phyloP scores from a whole-genome alignment of 2,329 filamentous ascomycete species.

The Talaromyces sp. region DNA sequence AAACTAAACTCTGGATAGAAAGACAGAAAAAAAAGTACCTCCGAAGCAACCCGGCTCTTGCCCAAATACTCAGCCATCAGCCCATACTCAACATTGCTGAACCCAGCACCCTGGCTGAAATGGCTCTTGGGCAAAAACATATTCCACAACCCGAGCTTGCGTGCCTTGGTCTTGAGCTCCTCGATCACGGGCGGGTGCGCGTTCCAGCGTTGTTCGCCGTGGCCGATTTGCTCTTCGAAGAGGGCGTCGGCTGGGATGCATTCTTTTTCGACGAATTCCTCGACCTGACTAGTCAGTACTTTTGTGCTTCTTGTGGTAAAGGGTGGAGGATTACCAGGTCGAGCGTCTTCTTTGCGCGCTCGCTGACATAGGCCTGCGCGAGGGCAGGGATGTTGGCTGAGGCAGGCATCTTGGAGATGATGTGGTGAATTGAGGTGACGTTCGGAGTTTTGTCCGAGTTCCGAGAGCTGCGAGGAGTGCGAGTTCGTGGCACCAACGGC shows the following conservation, averaged over 20 bases:
- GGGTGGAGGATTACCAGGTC: constrained; percentile 53
- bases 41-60: constrained; percentile 74
- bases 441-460: background rate
- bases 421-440: background rate
- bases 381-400: constrained; percentile 53
- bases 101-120: constrained; percentile 92
- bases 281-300: constrained; percentile 53
- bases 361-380: constrained; percentile 65
- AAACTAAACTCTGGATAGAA: constrained; percentile 16
- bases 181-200: constrained; percentile 77
- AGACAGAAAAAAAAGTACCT: constrained; percentile 37
- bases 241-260: constrained; percentile 82
- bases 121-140: constrained; percentile 95
- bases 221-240: constrained; percentile 72
- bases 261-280: constrained; percentile 96
- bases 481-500: background rate
- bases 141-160: constrained; percentile 87
- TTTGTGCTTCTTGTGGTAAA: background rate
- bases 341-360: constrained; percentile 75
- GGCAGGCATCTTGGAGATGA: constrained; percentile 40
- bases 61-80: constrained; percentile 96
- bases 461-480: background rate
- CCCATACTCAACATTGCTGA: constrained; percentile 92
- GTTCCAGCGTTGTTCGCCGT: constrained; percentile 72
- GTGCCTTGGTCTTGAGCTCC: constrained; percentile 79